Evolutionary conservation across 2,329 filamentous ascomycete genomes (phyloP), one percentile per base, ranked within the genome.

Genomic region (Chaetomium strumarium): DNA sequence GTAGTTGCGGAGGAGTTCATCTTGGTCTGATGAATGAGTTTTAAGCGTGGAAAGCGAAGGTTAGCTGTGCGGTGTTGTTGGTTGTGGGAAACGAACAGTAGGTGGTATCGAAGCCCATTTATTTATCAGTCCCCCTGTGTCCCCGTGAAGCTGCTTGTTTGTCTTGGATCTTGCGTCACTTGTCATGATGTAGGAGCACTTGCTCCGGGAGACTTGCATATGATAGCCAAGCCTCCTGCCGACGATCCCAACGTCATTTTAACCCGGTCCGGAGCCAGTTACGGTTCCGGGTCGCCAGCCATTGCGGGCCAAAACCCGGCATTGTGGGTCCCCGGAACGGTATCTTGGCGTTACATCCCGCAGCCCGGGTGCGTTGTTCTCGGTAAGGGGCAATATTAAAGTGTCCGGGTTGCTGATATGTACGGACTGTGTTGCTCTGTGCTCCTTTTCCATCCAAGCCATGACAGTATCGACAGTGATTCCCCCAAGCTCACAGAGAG

Each of bases 171-270:
- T 34, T 38, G 48, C 14, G n/a, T 31, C n/a, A 11, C 12, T 9
- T 5, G 2, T n/a, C n/a, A 9, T 39, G 33, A 20, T 38, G 24
- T 11, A 41, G 42, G 42, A 46, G 29, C 9, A 42, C 37, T 17
- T 41, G 36, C 36, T 46, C 31, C 41, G 37, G 43, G 7, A 14
- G 8, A 10, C n/a, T 31, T 5, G 43, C 24, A 24, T n/a, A 5
- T 17, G 3, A 29, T 30, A 38, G 2, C 34, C 9, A 7, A 2
- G 14, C 3, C 13, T n/a, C 5, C 20, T 24, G 7, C 24, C 24
- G 45, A 34, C 40, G 51, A 52, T 52, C 51, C 17, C 39, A 14
- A 45, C 51, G 45, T 52, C 51, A 52, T 52, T 16, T 38, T n/a
- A n/a, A 38, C 11, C 20, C 10, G 30, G 16, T 12, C 9, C 11